Base-by-base conservation (phyloP, 2,329 filamentous ascomycete genomes). In the Paecilomyces sp. region DNA sequence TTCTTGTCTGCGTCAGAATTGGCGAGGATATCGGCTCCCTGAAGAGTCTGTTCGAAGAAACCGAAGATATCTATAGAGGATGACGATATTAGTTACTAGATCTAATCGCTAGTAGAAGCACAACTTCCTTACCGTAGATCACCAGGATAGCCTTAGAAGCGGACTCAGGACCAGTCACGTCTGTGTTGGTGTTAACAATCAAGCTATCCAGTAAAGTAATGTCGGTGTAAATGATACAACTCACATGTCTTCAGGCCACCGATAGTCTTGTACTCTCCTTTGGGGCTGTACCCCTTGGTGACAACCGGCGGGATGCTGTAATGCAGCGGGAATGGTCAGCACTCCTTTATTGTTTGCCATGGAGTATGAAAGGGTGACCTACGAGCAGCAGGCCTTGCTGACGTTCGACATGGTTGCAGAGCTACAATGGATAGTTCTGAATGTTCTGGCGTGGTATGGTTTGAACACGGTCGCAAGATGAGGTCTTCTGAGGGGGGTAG, bases 21-120 rank as follows among this genome's bases (percentile, higher is more conserved):
- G 30, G 85, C 82, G 51, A 87, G 80, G 67, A 87, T 86, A 65
- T 87, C 85, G 63, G 84, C 84, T 54, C 85, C 85, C 67, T 87
- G 85, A 18, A 86, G 66, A 9, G 84, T 87, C 68, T 87, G 85
- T 9, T 79, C 78, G 73, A 84, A 86, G 79, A 83, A 87, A 57
- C 84, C 84, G 68, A 87, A 87, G 71, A 86, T 85, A 67, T 86
- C 83, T 77, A 41, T 56, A 7, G 9, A n/a, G 54, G 31, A 28
- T 77, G 55, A 24, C 13, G 25, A n/a, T 5, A 33, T 58, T 6
- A 58, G 50, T 57, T 50, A 34, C 57, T 50, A 34, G 25, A 33
- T 24, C 9, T 7, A 12, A 31, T 30, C 52, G 54, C 54, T 33
- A 33, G 24, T 34, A 28, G 47, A 13, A 47, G 0, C 24, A 12